Evolutionary conservation across 192 early-diverging fungal species (phyloP).

Genomic region (Gaertneriomyces sp.): DNA sequence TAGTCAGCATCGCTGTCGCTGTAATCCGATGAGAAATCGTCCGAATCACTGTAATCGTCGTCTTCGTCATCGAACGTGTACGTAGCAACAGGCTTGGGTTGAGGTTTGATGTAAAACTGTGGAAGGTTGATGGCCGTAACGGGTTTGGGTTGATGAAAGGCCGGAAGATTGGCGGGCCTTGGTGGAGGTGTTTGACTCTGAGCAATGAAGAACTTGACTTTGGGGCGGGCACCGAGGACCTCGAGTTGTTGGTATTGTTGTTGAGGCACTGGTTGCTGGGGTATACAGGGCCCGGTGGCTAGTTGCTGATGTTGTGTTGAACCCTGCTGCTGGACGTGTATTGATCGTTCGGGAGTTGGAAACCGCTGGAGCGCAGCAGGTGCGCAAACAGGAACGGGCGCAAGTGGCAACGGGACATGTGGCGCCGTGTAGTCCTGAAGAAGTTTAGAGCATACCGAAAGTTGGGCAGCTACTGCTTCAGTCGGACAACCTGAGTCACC

Average conservation of each 20-base stretch:
- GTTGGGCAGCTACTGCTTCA: too few relatives aligned
- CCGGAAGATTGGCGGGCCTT: slow-evolving; percentile 5
- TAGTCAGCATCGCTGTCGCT: slow-evolving; percentile 20
- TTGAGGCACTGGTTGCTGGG: not conserved
- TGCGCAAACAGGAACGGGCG: not conserved
- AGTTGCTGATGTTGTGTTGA: not conserved
- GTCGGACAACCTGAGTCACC: too few relatives aligned
- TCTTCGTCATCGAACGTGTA: not conserved
- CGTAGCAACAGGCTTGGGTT: not conserved
- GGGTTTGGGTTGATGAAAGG: not conserved
- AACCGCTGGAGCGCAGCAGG: too few relatives aligned
- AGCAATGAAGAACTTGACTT: slow-evolving; percentile 25
- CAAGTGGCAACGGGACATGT: not conserved
- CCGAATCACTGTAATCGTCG: slow-evolving; percentile 14
- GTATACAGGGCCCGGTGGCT: not conserved
- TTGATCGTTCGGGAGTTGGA: slow-evolving; percentile 1
- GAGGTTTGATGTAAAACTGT: not conserved
- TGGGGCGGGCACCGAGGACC: not conserved
- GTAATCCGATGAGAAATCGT: not conserved
- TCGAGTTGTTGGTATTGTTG: slow-evolving; percentile 6
- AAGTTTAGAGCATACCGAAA: too few relatives aligned
- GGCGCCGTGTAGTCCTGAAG: slow-evolving; percentile 16
- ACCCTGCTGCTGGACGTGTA: not conserved
- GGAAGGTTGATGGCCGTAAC: not conserved
- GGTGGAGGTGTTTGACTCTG: slow-evolving; percentile 9